phyloP scores from a whole-genome alignment of 2,329 filamentous ascomycete genomes.

The Aureobasidium zeae region DNA sequence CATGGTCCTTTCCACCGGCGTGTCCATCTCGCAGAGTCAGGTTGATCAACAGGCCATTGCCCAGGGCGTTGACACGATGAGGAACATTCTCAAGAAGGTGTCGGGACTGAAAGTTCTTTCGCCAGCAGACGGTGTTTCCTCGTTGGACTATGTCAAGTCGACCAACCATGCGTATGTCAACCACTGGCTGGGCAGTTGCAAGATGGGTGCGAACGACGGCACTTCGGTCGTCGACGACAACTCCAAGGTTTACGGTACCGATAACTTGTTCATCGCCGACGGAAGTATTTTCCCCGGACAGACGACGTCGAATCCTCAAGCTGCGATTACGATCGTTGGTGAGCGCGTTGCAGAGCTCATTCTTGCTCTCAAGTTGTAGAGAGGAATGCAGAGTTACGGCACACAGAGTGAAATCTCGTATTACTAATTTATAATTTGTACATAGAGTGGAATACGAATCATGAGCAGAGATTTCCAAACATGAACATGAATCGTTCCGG shows the following conservation, averaged over 20 bases:
- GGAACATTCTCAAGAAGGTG: slow-evolving; percentile 3
- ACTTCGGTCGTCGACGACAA: slow-evolving; percentile 11
- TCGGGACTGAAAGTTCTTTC: slow-evolving; percentile 3
- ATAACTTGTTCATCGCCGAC: slow-evolving; percentile 17
- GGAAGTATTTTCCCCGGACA: slow-evolving; percentile 16
- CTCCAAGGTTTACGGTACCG: slow-evolving; percentile 17
- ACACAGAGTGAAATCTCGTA: too few species aligned
- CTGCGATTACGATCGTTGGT: slow-evolving; percentile 54
- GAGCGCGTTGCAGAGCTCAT: slow-evolving; percentile 51
- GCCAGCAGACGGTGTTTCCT: slow-evolving; percentile 6
- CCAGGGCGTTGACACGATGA: slow-evolving; percentile 9
- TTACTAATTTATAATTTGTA: too few species aligned
- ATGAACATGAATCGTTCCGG: too few species aligned
- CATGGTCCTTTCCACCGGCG: slow-evolving; percentile 3
- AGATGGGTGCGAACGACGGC: slow-evolving; percentile 13
- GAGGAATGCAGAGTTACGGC: too few species aligned
- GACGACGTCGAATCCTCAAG: slow-evolving; percentile 39
- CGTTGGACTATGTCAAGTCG: slow-evolving; percentile 9
- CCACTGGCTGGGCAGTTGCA: slow-evolving; percentile 15
- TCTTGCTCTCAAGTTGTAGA: slow-evolving; percentile 36
- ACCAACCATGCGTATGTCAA: slow-evolving; percentile 11
- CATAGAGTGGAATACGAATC: too few species aligned
- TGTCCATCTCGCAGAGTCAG: neutral
- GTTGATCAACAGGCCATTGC: slow-evolving; percentile 5
- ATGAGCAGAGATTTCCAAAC: too few species aligned